Evolutionary conservation across 371 early-diverging fungal genomes (phyloP).

Genomic region (Mucor plumbeus): DNA sequence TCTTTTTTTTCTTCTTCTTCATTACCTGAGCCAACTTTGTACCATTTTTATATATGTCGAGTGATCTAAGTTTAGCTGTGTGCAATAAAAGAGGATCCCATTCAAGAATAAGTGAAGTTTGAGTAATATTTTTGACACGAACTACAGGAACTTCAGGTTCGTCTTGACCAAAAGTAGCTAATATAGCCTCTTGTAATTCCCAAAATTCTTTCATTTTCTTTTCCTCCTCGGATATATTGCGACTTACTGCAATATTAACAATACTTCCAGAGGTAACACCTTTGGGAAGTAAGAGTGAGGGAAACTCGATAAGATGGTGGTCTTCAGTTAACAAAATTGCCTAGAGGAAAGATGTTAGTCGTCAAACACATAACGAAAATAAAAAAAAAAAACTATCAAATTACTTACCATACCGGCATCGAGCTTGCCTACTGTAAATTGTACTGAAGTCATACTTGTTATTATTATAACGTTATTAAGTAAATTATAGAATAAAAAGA

Average conservation of each 20-base stretch:
- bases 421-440: constrained; percentile 90
- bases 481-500: neutral
- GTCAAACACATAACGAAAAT: neutral
- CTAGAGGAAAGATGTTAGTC: constrained; percentile 35
- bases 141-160: constrained; percentile 82
- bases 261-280: constrained; percentile 93
- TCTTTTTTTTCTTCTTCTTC: neutral
- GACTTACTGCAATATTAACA: constrained; percentile 90
- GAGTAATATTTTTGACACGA: constrained; percentile 80
- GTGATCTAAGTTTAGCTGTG: constrained; percentile 77
- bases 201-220: constrained; percentile 82
- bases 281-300: constrained; percentile 92
- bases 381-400: neutral
- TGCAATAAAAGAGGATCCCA: constrained; percentile 89
- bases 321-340: constrained; percentile 92
- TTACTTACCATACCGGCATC: constrained; percentile 84
- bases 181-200: constrained; percentile 84
- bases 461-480: neutral
- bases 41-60: constrained; percentile 87
- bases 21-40: constrained; percentile 57
- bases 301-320: constrained; percentile 98
- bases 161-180: constrained; percentile 76
- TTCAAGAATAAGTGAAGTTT: constrained; percentile 86
- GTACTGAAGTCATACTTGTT: constrained; percentile 59
- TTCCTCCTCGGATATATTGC: constrained; percentile 86